These are phyloP conservation scores for Fennellomyces sp. DNA, from an alignment of 371 early-diverging fungal species.

Conservation along the genomic window DNA sequence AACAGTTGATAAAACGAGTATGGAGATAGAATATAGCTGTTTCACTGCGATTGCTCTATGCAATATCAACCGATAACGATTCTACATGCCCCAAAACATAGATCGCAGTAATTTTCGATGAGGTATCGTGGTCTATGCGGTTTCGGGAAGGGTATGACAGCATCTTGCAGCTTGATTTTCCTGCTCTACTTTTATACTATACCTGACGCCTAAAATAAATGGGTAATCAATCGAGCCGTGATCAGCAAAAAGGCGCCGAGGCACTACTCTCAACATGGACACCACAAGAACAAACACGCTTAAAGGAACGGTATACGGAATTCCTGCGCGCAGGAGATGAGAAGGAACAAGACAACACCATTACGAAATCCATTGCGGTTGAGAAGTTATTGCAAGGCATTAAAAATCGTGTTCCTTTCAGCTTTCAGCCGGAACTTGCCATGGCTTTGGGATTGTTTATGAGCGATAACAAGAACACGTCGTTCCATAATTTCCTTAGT, in stretches of 20 bases:
- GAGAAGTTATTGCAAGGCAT: background rate
- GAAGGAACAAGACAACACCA: background rate
- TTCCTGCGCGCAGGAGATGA: background rate
- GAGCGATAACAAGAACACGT: background rate
- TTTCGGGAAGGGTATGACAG: no score
- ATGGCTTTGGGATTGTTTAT: background rate
- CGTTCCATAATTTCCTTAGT: background rate
- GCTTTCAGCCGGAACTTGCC: background rate
- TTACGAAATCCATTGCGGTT: background rate
- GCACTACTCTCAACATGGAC: conserved; percentile 11
- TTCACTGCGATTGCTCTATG: no score
- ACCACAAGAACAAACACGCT: conserved; percentile 9
- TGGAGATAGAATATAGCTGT: no score
- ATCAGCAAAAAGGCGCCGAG: background rate
- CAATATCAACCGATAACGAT: no score
- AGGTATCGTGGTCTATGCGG: no score
- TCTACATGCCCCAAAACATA: no score
- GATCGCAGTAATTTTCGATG: no score
- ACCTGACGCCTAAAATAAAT: no score
- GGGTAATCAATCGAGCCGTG: conserved; percentile 22
- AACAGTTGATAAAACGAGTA: no score
- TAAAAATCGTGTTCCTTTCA: background rate
- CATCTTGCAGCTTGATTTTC: no score
- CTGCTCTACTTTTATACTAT: no score
- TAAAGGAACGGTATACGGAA: conserved; percentile 13